Base-by-base conservation (phyloP, 164 flowering plant genomes). In the Aristolochia californica region DNA sequence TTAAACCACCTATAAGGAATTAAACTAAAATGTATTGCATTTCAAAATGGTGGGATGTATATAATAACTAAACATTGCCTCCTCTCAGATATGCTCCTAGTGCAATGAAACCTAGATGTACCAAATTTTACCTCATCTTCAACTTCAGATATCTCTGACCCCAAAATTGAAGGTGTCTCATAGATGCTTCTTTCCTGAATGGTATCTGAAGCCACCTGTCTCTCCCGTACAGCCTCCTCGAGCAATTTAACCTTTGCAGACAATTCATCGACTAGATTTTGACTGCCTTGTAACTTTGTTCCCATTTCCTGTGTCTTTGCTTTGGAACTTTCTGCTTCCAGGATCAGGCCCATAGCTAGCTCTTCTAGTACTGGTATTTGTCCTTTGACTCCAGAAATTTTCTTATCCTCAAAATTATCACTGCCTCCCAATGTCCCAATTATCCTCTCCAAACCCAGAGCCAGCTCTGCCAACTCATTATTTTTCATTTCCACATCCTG, bases 71-170 rank as follows among this genome's bases (percentile, higher is more conserved):
- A 34, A 2, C 40, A 1, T 4, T 34, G 40, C 40, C 40, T 34
- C 40, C 40, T 34, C 40, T 34, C 40, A 34, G 7, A 34, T 34
- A 5, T 34, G 40, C 40, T 2, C 40, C 40, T 28, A 28, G 3
- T 28, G 5, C 34, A 28, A 28, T 28, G 10, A 12, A 34, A 34
- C 4, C 40, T 34, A 34, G 40, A 9, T 20, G 1, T 38, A 21
- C 17, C 14, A 48, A 40, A 49, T 40, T 47, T 68, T 81, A 88
- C 96, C 88, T 55, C 68, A 56, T 85, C 95, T 72, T 87, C 96
- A 45, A 83, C 75, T 75, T 93, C 96, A 61, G 94, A 80, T 78
- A 93, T 93, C 78, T 93, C 97, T 54, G 96, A 78, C 2, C 77
- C 74, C 58, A 78, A 43, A 51, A 80, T 38, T 12, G 90, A 72